Conservation (phyloP, 2,329 filamentous ascomycete species). For the Lachnellula cervina region DNA sequence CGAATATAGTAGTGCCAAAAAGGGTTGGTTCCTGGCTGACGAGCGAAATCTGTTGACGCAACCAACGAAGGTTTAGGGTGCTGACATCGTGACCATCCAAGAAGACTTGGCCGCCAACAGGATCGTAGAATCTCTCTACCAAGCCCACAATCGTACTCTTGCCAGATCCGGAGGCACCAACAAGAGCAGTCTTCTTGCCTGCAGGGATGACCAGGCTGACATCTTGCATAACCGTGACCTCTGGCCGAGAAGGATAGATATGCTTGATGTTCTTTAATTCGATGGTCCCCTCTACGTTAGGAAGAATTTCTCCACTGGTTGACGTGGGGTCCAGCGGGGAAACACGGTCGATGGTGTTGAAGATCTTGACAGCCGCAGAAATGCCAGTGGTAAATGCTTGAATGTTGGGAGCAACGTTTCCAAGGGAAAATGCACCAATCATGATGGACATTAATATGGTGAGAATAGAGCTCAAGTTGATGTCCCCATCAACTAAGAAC, state of each 20-base stretch:
- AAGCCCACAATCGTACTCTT: conserved; percentile 94
- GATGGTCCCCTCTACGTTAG: conserved; percentile 70
- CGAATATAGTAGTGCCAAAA: conserved; percentile 82
- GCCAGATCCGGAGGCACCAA: conserved; percentile 89
- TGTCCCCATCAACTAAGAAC: conserved; percentile 63
- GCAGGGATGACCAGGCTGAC: conserved; percentile 77
- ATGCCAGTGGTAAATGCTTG: conserved; percentile 82
- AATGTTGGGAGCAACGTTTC: conserved; percentile 78
- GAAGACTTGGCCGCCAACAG: conserved; percentile 71
- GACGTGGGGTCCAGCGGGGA: conserved; percentile 79
- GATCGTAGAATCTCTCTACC: conserved; percentile 90
- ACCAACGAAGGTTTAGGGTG: conserved; percentile 80
- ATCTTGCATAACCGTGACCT: conserved; percentile 82
- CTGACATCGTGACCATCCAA: conserved; percentile 81
- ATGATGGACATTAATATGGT: conserved; percentile 88
- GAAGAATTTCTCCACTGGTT: conserved; percentile 66
- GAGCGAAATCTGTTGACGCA: conserved; percentile 85
- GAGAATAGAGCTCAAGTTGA: conserved; percentile 65
- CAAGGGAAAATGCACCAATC: conserved; percentile 87
- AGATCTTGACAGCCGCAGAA: conserved; percentile 87
- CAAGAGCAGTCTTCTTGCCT: conserved; percentile 87
- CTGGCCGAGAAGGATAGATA: conserved; percentile 89
- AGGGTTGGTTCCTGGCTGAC: conserved; percentile 91
- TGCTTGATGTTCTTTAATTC: conserved; percentile 80
- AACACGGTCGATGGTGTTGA: conserved; percentile 80